phyloP scores from a whole-genome alignment of 2,329 filamentous ascomycete species.

The Neophaeococcomyces mojaviensis region DNA sequence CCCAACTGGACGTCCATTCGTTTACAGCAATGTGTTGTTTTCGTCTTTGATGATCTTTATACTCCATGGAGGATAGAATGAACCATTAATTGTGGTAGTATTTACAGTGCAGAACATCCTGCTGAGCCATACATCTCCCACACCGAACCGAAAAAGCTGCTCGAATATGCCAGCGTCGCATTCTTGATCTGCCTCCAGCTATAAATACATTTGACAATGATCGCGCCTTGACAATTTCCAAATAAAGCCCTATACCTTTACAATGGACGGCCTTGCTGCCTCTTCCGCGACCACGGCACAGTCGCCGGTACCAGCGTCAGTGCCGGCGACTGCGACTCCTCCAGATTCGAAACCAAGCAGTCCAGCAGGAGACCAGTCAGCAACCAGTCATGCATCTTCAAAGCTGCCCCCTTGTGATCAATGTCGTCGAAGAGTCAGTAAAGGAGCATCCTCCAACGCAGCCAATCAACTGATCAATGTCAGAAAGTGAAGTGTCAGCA shows the following conservation, averaged over 20 bases:
- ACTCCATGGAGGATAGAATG: no score
- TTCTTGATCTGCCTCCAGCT: no score
- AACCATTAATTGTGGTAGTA: no score
- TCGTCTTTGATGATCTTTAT: no score
- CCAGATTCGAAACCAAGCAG: conserved; percentile 4
- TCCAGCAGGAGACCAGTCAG: not conserved
- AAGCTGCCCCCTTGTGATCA: conserved; percentile 22
- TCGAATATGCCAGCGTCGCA: no score
- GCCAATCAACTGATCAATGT: not conserved
- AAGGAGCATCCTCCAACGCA: not conserved
- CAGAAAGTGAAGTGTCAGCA: conserved; percentile 12
- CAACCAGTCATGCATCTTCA: conserved; percentile 8
- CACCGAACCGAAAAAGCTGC: no score
- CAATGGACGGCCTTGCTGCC: not conserved
- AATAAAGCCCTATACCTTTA: not conserved
- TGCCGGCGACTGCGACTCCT: not conserved
- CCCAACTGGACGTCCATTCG: not conserved
- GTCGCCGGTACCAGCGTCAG: no score
- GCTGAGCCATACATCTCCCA: no score
- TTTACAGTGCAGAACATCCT: no score
- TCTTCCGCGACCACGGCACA: not conserved
- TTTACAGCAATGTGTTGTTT: no score
- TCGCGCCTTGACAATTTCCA: no score
- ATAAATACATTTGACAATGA: no score
- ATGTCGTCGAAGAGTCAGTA: conserved; percentile 23